Percentiles rank a stretch among this genome's conserved stretches.
phyloP scores from a whole-genome alignment of 352 stramenopile genomes.

The Proteromonas lacertae region DNA sequence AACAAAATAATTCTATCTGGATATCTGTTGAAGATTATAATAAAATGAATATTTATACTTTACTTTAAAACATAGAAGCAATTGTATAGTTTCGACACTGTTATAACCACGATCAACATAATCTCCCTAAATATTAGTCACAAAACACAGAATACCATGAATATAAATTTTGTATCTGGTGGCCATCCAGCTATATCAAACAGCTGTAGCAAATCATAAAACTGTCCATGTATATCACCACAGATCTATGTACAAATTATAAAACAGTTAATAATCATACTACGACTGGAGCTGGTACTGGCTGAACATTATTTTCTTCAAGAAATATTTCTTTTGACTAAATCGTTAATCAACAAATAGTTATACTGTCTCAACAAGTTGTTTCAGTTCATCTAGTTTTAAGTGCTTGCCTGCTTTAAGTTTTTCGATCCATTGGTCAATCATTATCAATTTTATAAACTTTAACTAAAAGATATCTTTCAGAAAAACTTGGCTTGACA shows the following conservation, averaged over 20 bases:
- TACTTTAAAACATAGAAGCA: constrained; percentile 71
- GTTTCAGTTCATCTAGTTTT: constrained; percentile 67
- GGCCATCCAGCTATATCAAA: constrained; percentile 16
- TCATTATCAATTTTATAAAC: no score
- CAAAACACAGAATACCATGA: constrained; percentile 10
- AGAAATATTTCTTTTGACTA: constrained; percentile 89
- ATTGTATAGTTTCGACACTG: constrained; percentile 39
- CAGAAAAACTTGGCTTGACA: no score
- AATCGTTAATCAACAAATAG: not conserved
- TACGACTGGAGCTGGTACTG: constrained; percentile 89
- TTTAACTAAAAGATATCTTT: no score
- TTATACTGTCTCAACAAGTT: constrained; percentile 47
- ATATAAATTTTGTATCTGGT: constrained; percentile 22
- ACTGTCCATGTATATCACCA: constrained; percentile 25
- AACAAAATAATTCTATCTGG: constrained; percentile 54
- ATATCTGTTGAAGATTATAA: constrained; percentile 18
- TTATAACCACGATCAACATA: constrained; percentile 21
- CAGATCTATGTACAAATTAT: constrained; percentile 4
- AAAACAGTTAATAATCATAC: constrained; percentile 23
- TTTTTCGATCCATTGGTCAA: constrained; percentile 67
- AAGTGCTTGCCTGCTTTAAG: constrained; percentile 61
- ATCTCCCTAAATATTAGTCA: constrained; percentile 8
- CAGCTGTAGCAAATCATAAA: constrained; percentile 22
- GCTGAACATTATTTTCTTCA: constrained; percentile 95
- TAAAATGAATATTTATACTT: not conserved